These are phyloP conservation scores for Xylaria sp. DNA, from an alignment of 495 filamentous ascomycete genomes.

Conservation along the genomic window DNA sequence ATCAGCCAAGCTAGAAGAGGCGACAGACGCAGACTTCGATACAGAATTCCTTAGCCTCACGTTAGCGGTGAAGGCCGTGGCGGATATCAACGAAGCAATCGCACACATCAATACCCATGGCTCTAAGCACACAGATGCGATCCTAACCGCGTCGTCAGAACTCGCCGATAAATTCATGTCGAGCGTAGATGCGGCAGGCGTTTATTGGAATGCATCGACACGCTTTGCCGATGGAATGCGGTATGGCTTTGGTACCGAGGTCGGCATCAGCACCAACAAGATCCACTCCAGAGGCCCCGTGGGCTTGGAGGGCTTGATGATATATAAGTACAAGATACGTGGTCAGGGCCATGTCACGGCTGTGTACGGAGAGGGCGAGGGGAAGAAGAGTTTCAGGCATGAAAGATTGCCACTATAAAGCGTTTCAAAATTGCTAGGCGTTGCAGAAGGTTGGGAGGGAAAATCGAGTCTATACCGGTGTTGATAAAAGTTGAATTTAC, in stretches of 20 bases:
- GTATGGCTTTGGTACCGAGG: conserved; percentile 97
- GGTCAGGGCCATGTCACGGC: conserved; percentile 79
- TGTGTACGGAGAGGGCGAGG: conserved; percentile 73
- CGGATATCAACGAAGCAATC: conserved; percentile 72
- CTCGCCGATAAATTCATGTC: conserved; percentile 81
- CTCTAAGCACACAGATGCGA: conserved; percentile 94
- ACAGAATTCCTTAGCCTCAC: conserved; percentile 90
- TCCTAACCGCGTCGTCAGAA: conserved; percentile 71
- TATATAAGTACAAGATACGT: conserved; percentile 91
- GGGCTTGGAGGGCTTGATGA: conserved; percentile 91
- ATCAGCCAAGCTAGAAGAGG: conserved; percentile 61
- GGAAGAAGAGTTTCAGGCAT: conserved; percentile 75
- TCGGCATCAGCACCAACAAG: conserved; percentile 98
- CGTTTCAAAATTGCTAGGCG: background rate
- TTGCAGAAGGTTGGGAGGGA: background rate
- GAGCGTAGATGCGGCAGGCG: conserved; percentile 85
- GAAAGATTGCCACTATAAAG: conserved; percentile 57
- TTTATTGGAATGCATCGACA: conserved; percentile 96
- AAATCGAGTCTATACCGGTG: background rate
- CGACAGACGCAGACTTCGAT: conserved; percentile 72
- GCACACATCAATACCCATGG: conserved; percentile 89
- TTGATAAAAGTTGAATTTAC: background rate
- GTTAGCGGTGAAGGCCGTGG: conserved; percentile 83
- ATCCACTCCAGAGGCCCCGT: conserved; percentile 95
- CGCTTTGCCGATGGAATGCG: conserved; percentile 96